phyloP scores from a whole-genome alignment of 78 protist species.

The Anaeramoeba flamelloides region DNA sequence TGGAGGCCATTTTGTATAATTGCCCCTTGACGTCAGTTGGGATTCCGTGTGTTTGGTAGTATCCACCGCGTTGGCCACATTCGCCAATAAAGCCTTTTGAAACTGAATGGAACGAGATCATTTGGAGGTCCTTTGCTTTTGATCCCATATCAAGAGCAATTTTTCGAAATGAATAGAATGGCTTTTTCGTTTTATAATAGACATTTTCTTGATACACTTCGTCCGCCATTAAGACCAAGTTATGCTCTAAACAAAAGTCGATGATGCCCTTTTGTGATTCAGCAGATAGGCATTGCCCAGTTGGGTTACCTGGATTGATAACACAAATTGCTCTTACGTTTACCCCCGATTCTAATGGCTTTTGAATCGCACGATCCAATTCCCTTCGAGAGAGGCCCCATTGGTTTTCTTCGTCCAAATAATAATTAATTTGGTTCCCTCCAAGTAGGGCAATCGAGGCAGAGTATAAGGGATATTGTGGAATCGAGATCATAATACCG shows the following conservation, averaged over 20 bases:
- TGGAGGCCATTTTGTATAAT: constrained; percentile 65
- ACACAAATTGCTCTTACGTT: constrained; percentile 64
- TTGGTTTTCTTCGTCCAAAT: constrained; percentile 49
- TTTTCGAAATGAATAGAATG: constrained; percentile 72
- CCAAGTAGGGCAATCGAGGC: constrained; percentile 71
- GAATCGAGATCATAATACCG: constrained; percentile 86
- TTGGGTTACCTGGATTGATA: constrained; percentile 99
- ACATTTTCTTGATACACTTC: constrained; percentile 96
- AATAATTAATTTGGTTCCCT: constrained; percentile 63
- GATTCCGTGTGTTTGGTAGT: constrained; percentile 55
- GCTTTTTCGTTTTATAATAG: constrained; percentile 37
- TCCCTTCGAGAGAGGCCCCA: constrained; percentile 36
- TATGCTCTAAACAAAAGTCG: constrained; percentile 34
- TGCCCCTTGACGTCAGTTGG: background rate
- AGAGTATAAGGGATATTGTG: constrained; percentile 98
- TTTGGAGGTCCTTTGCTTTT: constrained; percentile 21
- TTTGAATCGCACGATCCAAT: constrained; percentile 14
- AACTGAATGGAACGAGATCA: constrained; percentile 79
- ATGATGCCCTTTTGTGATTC: constrained; percentile 16
- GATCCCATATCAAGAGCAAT: constrained; percentile 17
- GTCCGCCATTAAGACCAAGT: constrained; percentile 80
- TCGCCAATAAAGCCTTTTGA: constrained; percentile 99
- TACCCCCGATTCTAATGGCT: constrained; percentile 35
- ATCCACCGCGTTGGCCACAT: constrained; percentile 91
- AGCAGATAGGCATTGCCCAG: constrained; percentile 65